Evolutionary conservation across 2,329 filamentous ascomycete species (phyloP), one percentile per base, ranked within the genome.

Genomic region (Waltergamsia citrina): DNA sequence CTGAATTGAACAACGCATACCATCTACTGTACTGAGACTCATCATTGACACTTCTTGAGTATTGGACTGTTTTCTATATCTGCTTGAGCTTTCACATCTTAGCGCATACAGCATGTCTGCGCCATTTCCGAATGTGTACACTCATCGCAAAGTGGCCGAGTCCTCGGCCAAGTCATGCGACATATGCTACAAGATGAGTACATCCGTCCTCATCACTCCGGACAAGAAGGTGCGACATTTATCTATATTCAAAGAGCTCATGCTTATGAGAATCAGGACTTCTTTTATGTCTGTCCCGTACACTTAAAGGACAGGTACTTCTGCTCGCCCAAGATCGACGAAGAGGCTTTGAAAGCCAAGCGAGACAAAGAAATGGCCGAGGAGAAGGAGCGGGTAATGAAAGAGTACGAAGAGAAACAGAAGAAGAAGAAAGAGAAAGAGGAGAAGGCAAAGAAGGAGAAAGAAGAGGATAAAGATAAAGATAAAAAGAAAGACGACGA

Each of bases 171-270:
- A 85, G 59, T 69, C 85, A 32, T 98, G 92, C 59, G 82, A 86
- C 57, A 77, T 96, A 42, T 96, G 92, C 68, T 93, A 81, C 66
- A 94, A 92, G 59, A 82, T 84, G 7, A 86, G 81, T 38, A 77
- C 80, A 6, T 93, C 81, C 43, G 90, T 96, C 14, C 67, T 98
- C 35, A 85, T 94, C 45, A 93, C 87, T 7, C 75, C 84, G 1
- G 87, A 93, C 49, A 88, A 85, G 50, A 92, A 90, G 76, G 88
- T 92, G 20, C 4, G 11, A 12, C 12, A 7, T 15, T 10, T 24
- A 22, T 8, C 12, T 7, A 6, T 24, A 7, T 8, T 24, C 16
- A 16, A 16, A 8, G 24, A 24, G 36, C 32, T 23, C 15, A n/a
- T 23, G 15, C 16, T 20, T 12, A 11, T 20, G 4, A 17, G 15